phyloP scores from a whole-genome alignment of 495 filamentous ascomycete genomes.

The Clohesyomyces aquaticus region DNA sequence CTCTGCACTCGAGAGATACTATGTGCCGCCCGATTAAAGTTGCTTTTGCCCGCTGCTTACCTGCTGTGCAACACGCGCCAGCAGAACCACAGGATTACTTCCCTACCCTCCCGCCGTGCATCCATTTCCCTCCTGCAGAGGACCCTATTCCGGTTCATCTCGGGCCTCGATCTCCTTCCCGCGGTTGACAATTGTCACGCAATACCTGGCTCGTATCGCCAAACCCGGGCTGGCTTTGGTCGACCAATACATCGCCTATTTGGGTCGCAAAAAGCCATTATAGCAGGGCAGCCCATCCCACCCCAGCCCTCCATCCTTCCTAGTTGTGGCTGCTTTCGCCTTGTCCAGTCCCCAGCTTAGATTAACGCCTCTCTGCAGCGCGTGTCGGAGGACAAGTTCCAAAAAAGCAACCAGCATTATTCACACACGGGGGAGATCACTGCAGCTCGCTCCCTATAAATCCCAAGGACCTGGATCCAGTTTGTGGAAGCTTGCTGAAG shows the following conservation, averaged over 20 bases:
- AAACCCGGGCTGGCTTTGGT: neutral
- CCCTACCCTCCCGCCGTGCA: neutral
- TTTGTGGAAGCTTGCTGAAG: conserved; percentile 27
- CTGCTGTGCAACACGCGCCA: too few species aligned
- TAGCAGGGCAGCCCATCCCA: neutral
- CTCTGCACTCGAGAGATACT: conserved; percentile 6
- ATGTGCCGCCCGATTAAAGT: neutral
- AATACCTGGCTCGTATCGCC: conserved; percentile 10
- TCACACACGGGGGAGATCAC: neutral
- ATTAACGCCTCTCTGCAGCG: neutral
- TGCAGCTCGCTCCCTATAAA: conserved; percentile 23
- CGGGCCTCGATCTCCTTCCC: neutral
- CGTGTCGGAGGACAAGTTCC: neutral
- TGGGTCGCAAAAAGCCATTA: neutral
- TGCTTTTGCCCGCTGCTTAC: neutral
- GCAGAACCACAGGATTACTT: neutral
- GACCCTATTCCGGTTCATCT: too few species aligned
- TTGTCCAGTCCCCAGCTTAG: neutral
- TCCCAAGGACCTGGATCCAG: conserved; percentile 27
- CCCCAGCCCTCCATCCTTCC: neutral
- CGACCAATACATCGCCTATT: neutral
- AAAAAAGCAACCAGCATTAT: conserved; percentile 17
- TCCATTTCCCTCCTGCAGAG: neutral
- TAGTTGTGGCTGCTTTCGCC: neutral
- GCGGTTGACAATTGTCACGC: conserved; percentile 19